Evolutionary conservation across 306 rosid species (phyloP), one percentile per base, ranked within the genome.

Genomic region (Cajanus cajan): DNA sequence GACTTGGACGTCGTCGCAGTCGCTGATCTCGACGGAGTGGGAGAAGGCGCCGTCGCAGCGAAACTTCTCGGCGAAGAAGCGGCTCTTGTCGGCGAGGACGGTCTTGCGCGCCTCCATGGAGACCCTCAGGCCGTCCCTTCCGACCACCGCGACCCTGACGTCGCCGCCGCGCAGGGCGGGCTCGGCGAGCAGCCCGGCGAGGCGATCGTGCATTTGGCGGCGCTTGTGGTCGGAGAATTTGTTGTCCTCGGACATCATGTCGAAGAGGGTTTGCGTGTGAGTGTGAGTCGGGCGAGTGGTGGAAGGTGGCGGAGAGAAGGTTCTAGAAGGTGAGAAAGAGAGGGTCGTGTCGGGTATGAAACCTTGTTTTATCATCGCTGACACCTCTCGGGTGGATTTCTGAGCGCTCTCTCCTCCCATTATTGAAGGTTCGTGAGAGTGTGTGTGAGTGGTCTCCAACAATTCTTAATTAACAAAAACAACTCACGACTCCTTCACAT

Each of bases 21-120:
- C 98, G 31, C 97, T 91, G 78, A 93, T 91, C 89, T 93, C 98
- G 41, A 91, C 97, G 6, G 90, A 83, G 76, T 91, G 95, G 1
- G 88, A 71, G 7, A 90, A 54, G 12, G 81, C 90, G 14, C 79
- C 65, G 0, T 85, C 91, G 18, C 89, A 68, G 7, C 59, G 80
- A 54, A 93, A 87, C 85, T 90, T 91, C 57, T 90, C 98, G 4
- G 93, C 93, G 63, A 93, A 93, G 76, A 93, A 93, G 19, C 92
- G 71, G 69, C 97, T 91, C 88, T 90, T 93, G 52, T 80, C 87
- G 0, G 86, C 84, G 31, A 93, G 83, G 1, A 93, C 92, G 31
- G 84, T 83, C 92, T 86, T 90, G 59, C 87, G 90, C 9, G 90
- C 95, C 1, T 93, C 97, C 92, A 93, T 93, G 13, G 95, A 79